phyloP scores from a whole-genome alignment of 2,329 filamentous ascomycete genomes.

The Davidsoniella virescens region DNA sequence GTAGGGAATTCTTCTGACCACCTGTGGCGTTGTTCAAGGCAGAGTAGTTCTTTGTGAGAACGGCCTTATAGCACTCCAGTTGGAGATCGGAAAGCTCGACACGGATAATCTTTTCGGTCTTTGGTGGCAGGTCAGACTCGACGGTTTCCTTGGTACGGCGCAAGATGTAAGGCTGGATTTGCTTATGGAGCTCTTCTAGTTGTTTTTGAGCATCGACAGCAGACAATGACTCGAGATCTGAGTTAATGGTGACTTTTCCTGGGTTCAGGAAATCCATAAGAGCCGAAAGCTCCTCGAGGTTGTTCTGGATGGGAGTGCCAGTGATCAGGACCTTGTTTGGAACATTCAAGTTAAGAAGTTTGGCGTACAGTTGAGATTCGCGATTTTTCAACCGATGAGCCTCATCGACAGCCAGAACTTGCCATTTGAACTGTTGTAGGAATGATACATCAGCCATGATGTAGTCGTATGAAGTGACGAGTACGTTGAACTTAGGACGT shows the following conservation, averaged over 20 bases:
- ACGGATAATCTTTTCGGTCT: constrained; percentile 97
- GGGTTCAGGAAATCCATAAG: constrained; percentile 94
- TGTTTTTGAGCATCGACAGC: constrained; percentile 74
- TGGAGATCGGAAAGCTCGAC: constrained; percentile 94
- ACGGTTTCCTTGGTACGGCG: constrained; percentile 95
- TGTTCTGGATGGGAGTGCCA: constrained; percentile 94
- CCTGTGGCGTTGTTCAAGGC: constrained; percentile 80
- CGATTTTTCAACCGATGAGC: constrained; percentile 93
- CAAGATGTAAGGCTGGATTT: constrained; percentile 87
- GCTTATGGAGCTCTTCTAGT: constrained; percentile 66
- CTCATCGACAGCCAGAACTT: constrained; percentile 90
- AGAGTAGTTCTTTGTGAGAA: constrained; percentile 88
- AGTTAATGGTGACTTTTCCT: constrained; percentile 80
- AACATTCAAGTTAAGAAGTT: constrained; percentile 69
- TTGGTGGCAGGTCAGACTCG: constrained; percentile 87
- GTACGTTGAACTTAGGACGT: constrained; percentile 91
- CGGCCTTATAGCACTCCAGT: constrained; percentile 97
- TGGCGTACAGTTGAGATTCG: constrained; percentile 82
- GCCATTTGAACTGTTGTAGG: constrained; percentile 85
- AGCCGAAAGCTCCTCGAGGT: constrained; percentile 77
- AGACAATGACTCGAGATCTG: constrained; percentile 66
- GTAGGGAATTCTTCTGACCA: constrained; percentile 82
- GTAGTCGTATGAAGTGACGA: constrained; percentile 95
- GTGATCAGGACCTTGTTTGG: constrained; percentile 88
- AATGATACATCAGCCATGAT: constrained; percentile 76